A percentile compares a stretch with the other conserved stretches of the same genome.
Conservation (phyloP, 768 basidiomycete species). For the Suillus subluteus region DNA sequence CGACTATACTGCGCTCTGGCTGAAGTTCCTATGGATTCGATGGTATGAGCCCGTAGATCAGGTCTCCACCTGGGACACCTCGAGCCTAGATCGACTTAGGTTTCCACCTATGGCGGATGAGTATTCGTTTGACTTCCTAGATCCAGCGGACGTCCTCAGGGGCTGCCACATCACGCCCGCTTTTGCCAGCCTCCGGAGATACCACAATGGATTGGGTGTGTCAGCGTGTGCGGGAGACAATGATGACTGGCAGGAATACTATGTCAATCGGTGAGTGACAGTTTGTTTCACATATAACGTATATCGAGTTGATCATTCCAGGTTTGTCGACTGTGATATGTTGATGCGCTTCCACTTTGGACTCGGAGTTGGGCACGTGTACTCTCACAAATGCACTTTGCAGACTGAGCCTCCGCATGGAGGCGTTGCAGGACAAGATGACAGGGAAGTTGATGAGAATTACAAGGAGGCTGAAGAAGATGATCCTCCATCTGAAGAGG, state of each 20-base stretch:
- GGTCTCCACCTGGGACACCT: conserved; percentile 1
- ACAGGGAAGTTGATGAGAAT: too few relatives aligned
- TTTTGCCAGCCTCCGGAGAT: neutral
- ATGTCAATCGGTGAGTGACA: neutral
- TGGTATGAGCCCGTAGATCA: neutral
- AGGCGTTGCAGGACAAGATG: too few relatives aligned
- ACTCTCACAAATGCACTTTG: neutral
- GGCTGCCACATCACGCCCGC: conserved; percentile 5
- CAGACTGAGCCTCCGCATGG: too few relatives aligned
- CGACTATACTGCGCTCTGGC: neutral
- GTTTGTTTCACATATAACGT: neutral
- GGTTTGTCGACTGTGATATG: conserved; percentile 7
- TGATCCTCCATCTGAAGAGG: too few relatives aligned
- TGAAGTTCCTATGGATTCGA: conserved; percentile 10
- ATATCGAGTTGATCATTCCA: neutral
- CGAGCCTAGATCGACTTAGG: neutral
- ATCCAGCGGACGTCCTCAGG: conserved; percentile 2
- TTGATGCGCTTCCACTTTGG: conserved; percentile 9
- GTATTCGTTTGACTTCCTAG: conserved; percentile 7
- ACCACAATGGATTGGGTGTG: neutral
- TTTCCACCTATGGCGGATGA: neutral
- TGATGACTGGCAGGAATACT: neutral
- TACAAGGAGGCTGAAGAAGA: too few relatives aligned
- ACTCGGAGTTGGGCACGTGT: conserved; percentile 7
- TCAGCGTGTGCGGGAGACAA: neutral